These are phyloP conservation scores for Pugionium dolabratum DNA, from an alignment of 345 rosid species.

Conservation along the genomic window DNA sequence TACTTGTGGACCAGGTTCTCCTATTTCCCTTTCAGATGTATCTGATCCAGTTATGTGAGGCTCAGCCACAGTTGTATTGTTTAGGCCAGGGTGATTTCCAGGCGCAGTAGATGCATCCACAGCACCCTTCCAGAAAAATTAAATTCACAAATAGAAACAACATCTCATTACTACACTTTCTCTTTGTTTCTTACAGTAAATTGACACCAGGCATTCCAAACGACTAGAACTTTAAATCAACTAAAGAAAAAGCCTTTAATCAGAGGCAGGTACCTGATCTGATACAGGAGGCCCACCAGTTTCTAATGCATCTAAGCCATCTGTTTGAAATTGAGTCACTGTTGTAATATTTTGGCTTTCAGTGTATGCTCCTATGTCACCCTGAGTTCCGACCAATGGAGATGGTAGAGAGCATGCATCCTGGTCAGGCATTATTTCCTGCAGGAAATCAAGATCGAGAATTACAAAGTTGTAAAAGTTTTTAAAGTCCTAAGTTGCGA, in stretches of 20 bases:
- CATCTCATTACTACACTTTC: constrained; percentile 9
- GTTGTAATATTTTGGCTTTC: constrained; percentile 24
- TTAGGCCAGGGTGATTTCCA: constrained; percentile 35
- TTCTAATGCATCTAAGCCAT: constrained; percentile 23
- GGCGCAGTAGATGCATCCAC: constrained; percentile 40
- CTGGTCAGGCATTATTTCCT: constrained; percentile 23
- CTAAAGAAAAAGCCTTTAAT: constrained; percentile 1
- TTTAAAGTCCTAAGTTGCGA: background rate
- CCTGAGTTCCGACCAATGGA: constrained; percentile 34
- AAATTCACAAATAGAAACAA: constrained; percentile 1
- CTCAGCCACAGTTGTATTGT: constrained; percentile 34
- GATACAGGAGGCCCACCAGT: constrained; percentile 12
- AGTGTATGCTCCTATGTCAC: constrained; percentile 18
- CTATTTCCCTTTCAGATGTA: constrained; percentile 30
- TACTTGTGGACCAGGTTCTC: constrained; percentile 30
- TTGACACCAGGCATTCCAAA: background rate
- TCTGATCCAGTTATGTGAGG: constrained; percentile 22
- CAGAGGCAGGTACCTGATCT: constrained; percentile 32
- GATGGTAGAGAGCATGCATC: constrained; percentile 30
- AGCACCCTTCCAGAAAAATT: constrained; percentile 35
- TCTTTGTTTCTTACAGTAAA: constrained; percentile 3
- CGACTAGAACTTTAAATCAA: constrained; percentile 8
- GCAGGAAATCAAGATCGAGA: constrained; percentile 13
- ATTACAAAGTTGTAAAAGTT: constrained; percentile 19
- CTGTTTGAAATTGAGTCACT: constrained; percentile 23